These are phyloP conservation scores for Linum tenue DNA, from an alignment of 345 rosid genomes.

Conservation along the genomic window DNA sequence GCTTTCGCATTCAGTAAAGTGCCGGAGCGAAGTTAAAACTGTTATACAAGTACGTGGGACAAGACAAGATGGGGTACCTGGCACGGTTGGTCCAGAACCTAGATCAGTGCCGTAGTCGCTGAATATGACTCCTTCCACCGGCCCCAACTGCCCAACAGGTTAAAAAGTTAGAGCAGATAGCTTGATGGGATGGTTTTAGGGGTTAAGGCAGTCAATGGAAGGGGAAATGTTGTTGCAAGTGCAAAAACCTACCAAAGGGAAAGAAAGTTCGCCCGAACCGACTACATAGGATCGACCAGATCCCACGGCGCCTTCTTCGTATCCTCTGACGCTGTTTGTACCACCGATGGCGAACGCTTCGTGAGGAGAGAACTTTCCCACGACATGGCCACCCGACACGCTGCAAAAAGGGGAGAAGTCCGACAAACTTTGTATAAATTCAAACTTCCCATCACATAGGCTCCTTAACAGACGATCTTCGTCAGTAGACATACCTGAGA, in stretches of 20 bases:
- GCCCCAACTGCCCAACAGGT: constrained; percentile 53
- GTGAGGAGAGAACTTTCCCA: constrained; percentile 86
- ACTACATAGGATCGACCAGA: constrained; percentile 86
- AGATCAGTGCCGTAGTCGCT: constrained; percentile 86
- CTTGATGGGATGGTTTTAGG: neutral
- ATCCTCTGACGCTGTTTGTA: constrained; percentile 93
- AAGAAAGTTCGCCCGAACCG: constrained; percentile 79
- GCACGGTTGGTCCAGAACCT: constrained; percentile 71
- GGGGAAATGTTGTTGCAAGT: neutral
- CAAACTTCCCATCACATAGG: no score
- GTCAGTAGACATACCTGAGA: constrained; percentile 34
- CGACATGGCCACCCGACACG: constrained; percentile 76
- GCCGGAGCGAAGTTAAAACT: no score
- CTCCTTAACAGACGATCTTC: no score
- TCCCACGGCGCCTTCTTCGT: constrained; percentile 95
- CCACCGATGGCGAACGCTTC: constrained; percentile 94
- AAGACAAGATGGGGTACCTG: constrained; percentile 36
- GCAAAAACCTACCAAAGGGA: constrained; percentile 57
- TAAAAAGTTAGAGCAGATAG: neutral
- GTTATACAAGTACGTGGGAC: neutral
- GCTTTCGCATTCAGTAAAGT: no score
- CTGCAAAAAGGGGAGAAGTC: constrained; percentile 30
- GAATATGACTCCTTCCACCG: constrained; percentile 77
- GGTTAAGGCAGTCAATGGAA: neutral
- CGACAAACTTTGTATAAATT: no score